Evolutionary conservation across 306 rosid genomes (phyloP).

Genomic region (Carpinus viminea): DNA sequence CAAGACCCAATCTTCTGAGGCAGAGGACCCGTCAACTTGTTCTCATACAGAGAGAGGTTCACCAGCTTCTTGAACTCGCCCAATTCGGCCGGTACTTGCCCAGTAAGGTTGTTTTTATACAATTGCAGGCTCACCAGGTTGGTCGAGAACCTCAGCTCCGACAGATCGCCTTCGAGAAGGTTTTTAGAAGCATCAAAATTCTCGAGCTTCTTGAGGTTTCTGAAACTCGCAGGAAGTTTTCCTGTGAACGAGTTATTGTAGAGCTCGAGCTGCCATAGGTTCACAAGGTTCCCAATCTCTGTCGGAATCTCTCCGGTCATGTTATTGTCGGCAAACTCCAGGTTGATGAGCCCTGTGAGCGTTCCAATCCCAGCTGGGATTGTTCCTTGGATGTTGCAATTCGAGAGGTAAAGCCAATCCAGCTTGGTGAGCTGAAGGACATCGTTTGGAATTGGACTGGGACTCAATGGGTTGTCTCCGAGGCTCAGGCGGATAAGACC

Average conservation of each 20-base stretch:
- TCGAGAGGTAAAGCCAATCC: constrained; percentile 60
- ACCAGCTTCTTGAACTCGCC: constrained; percentile 66
- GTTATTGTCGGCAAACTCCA: constrained; percentile 61
- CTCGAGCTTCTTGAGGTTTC: constrained; percentile 51
- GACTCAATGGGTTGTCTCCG: constrained; percentile 68
- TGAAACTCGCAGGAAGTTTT: constrained; percentile 54
- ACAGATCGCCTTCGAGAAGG: constrained; percentile 58
- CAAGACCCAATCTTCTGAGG: constrained; percentile 78
- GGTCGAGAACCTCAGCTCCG: constrained; percentile 44
- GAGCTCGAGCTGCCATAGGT: constrained; percentile 73
- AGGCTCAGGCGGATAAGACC: constrained; percentile 61
- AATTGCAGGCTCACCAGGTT: constrained; percentile 62
- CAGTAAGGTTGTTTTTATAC: constrained; percentile 50
- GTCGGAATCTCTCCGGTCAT: constrained; percentile 65
- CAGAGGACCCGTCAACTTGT: constrained; percentile 61
- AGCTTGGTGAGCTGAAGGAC: constrained; percentile 47
- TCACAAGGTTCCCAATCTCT: constrained; percentile 62
- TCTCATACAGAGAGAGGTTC: constrained; percentile 58
- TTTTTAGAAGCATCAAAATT: constrained; percentile 69
- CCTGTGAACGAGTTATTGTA: constrained; percentile 61
- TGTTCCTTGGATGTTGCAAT: constrained; percentile 60
- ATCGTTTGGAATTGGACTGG: constrained; percentile 52
- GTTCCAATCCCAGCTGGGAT: constrained; percentile 71
- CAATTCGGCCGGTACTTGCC: constrained; percentile 66
- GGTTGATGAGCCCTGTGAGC: constrained; percentile 53